Base-by-base conservation (phyloP, 768 basidiomycete genomes). In the Cantharellus anzutake region DNA sequence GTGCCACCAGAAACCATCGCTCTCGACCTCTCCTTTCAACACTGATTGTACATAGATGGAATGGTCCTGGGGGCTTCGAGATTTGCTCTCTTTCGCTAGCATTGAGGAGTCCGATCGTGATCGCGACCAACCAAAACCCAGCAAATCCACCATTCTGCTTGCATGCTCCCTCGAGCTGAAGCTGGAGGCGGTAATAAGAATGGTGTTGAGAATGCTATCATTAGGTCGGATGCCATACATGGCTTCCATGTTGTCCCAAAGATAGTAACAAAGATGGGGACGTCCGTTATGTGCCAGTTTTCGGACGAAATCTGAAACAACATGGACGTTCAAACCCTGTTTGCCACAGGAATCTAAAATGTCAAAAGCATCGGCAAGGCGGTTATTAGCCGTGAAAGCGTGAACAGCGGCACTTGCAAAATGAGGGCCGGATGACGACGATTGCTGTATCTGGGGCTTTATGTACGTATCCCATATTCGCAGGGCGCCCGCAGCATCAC, bases 211-310 rank as follows among this genome's bases (percentile, higher is more conserved):
- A 7, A 35, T 42, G 16, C 16, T 14, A 39, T 57, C 40, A 38
- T 57, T 41, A 16, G 56, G 56, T 57, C 56, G 56, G 0, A 82
- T 71, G 3, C 72, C 74, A 67, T 84, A 91, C 2, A 88, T 67
- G 0, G 68, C 65, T 2, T 71, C 71, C 70, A 86, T 78, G 35
- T 79, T 69, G n/a, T 82, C 80, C 83, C 84, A 90, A 1, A 88
- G 65, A 50, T 70, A 70, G 67, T 85, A 82, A 2, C 82, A 75
- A 4, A 76, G 70, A 63, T 85, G 83, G 0, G 83, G 82, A 2
- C 84, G 77, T 39, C 73, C 70, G 20, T 74, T 73, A 29, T 73
- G 73, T 35, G 73, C 72, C 48, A 88, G 72, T 0, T 76, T 63
- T 5, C 68, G 66, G 67, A 82, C 72, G 64, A 81, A 75, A n/a